Evolutionary conservation across 305 asterid species (phyloP), one percentile per base, ranked within the genome.

Genomic region (Fraxinus sp.): DNA sequence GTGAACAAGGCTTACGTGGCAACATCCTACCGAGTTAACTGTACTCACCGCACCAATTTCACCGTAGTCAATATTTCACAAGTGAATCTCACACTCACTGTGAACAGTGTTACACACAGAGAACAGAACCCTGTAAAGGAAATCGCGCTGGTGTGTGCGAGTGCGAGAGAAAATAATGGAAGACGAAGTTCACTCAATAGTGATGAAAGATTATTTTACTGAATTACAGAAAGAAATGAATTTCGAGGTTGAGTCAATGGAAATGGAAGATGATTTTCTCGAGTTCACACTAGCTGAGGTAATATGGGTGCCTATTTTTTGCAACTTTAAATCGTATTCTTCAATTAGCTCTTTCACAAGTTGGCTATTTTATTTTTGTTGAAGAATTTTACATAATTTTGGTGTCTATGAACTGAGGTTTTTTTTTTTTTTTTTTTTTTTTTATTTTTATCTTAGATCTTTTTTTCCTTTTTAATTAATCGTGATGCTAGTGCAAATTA

Each of bases 261-360:
- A 85, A 81, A 57, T 35, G 75, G 90, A 83, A 76, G 86, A 77
- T 70, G 87, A 86, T 57, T 83, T 70, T 3, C 79, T 86, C 2
- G 97, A 87, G 81, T 92, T 92, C 87, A 92, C 97, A 66, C 80
- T 91, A 79, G 87, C 92, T 76, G 95, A 92, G 95, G 97, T 91
- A 36, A 75, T 75, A 78, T 49, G 18, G 30, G 55, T 43, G 55
- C n/a, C 55, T 43, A 3, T 43, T 43, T 43, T 43, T 43, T 7
- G 1, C 5, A 11, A 13, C 16, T 11, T 11, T 11, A 43, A 43
- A 43, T 13, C n/a, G 55, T 11, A 43, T 43, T 43, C 55, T 43
- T 43, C 55, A 43, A 3, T 43, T 43, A 43, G 14, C n/a, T 35
- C 55, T 43, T 13, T 43, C 55, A 43, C 4, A 43, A 43, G n/a